Evolutionary conservation across 2,329 filamentous ascomycete species (phyloP).

Genomic region (Teratosphaeria viscida): DNA sequence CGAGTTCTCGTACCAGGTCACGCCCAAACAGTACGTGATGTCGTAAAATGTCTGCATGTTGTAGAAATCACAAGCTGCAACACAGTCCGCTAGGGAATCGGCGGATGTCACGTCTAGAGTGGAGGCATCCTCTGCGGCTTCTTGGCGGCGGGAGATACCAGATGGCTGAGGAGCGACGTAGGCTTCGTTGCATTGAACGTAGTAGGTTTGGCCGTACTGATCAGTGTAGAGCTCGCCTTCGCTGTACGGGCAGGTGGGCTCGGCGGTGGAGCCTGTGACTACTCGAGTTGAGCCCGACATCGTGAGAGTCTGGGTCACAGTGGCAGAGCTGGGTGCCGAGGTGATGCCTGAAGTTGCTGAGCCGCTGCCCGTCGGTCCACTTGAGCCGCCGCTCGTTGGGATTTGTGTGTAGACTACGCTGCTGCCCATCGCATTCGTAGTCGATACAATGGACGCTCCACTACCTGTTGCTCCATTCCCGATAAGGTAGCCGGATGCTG

Average conservation of each 20-base stretch:
- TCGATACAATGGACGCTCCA: slow-evolving; percentile 12
- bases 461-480: slow-evolving; percentile 8
- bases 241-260: slow-evolving; percentile 18
- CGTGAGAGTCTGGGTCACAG: slow-evolving; percentile 1
- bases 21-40: neutral
- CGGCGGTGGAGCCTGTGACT: slow-evolving; percentile 4
- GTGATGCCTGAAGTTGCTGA: neutral
- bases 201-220: slow-evolving; percentile 18
- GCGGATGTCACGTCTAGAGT: slow-evolving; percentile 9
- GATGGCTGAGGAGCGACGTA: slow-evolving; percentile 5
- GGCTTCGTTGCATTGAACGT: slow-evolving; percentile 9
- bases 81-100: slow-evolving; percentile 7
- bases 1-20: neutral
- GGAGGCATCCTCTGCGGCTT: neutral
- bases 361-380: neutral
- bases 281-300: neutral
- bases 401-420: slow-evolving; percentile 14
- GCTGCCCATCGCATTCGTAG: slow-evolving; percentile 10
- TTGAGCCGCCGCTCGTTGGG: slow-evolving; percentile 1
- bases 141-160: slow-evolving; percentile 1
- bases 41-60: slow-evolving; percentile 3
- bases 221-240: slow-evolving; percentile 14
- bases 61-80: slow-evolving; percentile 4
- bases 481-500: slow-evolving; percentile 16
- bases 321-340: slow-evolving; percentile 1